Percentiles rank a stretch among this genome's conserved stretches.
Evolutionary conservation across 2,329 filamentous ascomycete genomes (phyloP).

Genomic region (Penicillium sp.): DNA sequence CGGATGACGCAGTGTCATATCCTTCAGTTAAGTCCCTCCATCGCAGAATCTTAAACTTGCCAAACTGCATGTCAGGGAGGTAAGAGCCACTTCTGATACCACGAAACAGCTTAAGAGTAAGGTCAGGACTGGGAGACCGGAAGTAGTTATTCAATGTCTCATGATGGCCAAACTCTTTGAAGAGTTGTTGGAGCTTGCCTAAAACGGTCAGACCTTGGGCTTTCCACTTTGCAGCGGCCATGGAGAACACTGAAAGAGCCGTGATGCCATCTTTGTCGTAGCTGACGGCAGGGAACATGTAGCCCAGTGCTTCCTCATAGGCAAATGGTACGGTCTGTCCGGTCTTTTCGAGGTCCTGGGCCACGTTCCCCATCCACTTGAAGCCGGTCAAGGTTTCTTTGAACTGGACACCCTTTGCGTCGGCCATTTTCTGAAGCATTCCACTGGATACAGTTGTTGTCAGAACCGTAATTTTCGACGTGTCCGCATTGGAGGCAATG

Average conservation of each 20-base stretch:
- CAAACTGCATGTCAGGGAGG: slow-evolving; percentile 50
- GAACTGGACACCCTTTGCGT: slow-evolving; percentile 57
- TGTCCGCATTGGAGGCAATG: slow-evolving; percentile 32
- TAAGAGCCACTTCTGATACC: slow-evolving; percentile 51
- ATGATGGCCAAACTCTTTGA: slow-evolving; percentile 60
- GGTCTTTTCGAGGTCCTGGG: slow-evolving; percentile 51
- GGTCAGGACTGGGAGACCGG: slow-evolving; percentile 56
- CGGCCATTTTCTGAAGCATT: slow-evolving; percentile 62
- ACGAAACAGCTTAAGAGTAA: slow-evolving; percentile 57
- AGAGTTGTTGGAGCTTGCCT: slow-evolving; percentile 59
- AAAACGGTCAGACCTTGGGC: slow-evolving; percentile 58
- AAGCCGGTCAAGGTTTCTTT: slow-evolving; percentile 66
- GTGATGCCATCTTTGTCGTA: slow-evolving; percentile 67
- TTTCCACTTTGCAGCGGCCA: slow-evolving; percentile 54
- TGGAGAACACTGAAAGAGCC: slow-evolving; percentile 61
- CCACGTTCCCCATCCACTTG: slow-evolving; percentile 67
- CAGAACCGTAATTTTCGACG: slow-evolving; percentile 55
- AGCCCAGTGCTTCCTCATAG: slow-evolving; percentile 67
- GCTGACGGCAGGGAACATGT: slow-evolving; percentile 64
- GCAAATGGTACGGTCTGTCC: slow-evolving; percentile 59
- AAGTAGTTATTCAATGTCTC: slow-evolving; percentile 67
- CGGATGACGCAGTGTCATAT: slow-evolving; percentile 57
- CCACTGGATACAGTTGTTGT: slow-evolving; percentile 65
- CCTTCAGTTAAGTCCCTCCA: slow-evolving; percentile 66
- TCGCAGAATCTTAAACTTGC: slow-evolving; percentile 54